Evolutionary conservation across 495 filamentous ascomycete species (phyloP).

Genomic region (Opeltia flavorubescens): DNA sequence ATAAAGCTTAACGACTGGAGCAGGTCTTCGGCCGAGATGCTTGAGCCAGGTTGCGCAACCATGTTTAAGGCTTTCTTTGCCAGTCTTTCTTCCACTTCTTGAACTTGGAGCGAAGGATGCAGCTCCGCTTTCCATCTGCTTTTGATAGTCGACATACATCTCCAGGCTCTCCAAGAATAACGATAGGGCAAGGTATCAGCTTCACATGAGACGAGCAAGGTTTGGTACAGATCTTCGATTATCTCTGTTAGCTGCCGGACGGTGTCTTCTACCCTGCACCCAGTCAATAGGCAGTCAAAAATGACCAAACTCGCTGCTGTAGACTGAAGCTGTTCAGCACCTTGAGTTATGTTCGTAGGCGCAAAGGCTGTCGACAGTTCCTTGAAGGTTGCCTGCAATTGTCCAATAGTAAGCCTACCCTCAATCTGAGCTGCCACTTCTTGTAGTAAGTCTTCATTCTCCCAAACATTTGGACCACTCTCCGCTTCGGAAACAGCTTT

Average conservation of each 20-base stretch:
- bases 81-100: neutral
- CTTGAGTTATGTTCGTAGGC: neutral
- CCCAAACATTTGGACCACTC: slow-evolving; percentile 31
- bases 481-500: slow-evolving; percentile 14
- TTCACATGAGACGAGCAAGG: neutral
- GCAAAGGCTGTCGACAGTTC: slow-evolving; percentile 14
- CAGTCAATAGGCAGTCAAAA: slow-evolving; percentile 7
- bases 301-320: slow-evolving; percentile 3
- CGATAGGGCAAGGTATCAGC: neutral
- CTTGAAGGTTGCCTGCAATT: slow-evolving; percentile 26
- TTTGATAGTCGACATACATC: slow-evolving; percentile 8
- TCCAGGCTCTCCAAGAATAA: slow-evolving; percentile 11
- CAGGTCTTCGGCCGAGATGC: neutral
- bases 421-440: slow-evolving; percentile 29
- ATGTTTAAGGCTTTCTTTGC: neutral
- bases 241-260: slow-evolving; percentile 1
- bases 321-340: neutral
- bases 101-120: neutral
- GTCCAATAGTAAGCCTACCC: slow-evolving; percentile 27
- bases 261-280: neutral
- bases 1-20: neutral
- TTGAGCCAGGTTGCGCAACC: neutral
- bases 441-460: slow-evolving; percentile 41
- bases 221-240: neutral
- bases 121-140: slow-evolving; percentile 3